These are phyloP conservation scores for Sordariomycetes sp. DNA, from an alignment of 2,329 filamentous ascomycete genomes.

Conservation along the genomic window DNA sequence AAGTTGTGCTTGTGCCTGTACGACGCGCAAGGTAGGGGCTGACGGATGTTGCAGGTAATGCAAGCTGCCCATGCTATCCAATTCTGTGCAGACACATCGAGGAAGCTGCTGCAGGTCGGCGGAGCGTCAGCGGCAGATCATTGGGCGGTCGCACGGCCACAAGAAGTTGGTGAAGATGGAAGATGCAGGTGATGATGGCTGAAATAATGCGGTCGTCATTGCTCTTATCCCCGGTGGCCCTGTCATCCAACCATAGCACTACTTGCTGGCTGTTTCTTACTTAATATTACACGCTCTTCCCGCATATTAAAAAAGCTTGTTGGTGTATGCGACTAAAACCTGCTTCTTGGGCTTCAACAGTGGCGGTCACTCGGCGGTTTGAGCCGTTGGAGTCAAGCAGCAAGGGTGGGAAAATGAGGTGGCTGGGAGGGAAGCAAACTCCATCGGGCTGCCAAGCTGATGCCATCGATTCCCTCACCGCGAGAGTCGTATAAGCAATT, in stretches of 20 bases:
- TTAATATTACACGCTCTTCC: no score
- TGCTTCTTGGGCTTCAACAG: neutral
- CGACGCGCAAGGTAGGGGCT: neutral
- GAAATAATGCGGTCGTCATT: neutral
- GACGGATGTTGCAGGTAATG: conserved; percentile 5
- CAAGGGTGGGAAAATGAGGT: neutral
- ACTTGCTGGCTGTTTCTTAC: no score
- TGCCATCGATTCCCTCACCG: no score
- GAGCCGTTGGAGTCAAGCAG: neutral
- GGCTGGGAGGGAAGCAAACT: no score
- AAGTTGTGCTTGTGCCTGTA: conserved; percentile 16
- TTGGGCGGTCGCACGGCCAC: no score
- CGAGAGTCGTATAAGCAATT: no score
- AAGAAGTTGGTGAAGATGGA: no score
- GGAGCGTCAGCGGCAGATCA: neutral
- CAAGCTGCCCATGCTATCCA: conserved; percentile 21
- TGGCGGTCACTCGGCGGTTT: neutral
- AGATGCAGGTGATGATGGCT: neutral
- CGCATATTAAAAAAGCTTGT: no score
- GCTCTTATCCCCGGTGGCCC: no score
- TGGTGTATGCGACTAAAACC: no score
- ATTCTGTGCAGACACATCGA: conserved; percentile 35
- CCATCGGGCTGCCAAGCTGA: no score
- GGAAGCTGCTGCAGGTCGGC: conserved; percentile 4
- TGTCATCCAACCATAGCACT: no score